phyloP scores from a whole-genome alignment of 768 basidiomycete species.

The Pisolithus sp. region DNA sequence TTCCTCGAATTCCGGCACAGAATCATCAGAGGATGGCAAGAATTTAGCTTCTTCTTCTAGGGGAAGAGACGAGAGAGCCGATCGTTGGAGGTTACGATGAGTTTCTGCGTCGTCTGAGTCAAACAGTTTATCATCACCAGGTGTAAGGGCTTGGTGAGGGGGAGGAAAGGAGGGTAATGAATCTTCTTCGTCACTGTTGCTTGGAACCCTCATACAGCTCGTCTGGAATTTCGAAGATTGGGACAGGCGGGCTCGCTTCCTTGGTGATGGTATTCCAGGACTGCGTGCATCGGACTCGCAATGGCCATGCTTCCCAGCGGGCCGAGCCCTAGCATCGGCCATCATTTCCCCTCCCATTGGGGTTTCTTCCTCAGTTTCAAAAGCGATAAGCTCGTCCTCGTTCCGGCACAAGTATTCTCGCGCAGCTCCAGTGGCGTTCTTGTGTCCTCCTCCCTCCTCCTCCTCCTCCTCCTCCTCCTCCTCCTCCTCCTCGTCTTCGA shows the following conservation, averaged over 20 bases:
- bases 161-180: constrained; percentile 3
- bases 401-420: background rate
- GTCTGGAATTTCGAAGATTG: background rate
- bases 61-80: background rate
- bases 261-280: background rate
- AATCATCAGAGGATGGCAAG: background rate
- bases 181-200: background rate
- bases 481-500: constrained; percentile 6
- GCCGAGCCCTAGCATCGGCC: no score
- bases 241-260: constrained; percentile 13
- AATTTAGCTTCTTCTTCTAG: background rate
- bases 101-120: constrained; percentile 28
- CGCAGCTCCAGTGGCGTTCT: background rate
- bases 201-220: background rate
- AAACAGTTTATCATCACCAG: constrained; percentile 5
- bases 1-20: background rate
- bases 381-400: background rate
- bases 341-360: background rate
- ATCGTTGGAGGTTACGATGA: constrained; percentile 10
- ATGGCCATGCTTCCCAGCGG: constrained; percentile 10
- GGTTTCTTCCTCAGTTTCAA: constrained; percentile 3
- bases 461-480: constrained; percentile 8
- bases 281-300: constrained; percentile 4
- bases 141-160: constrained; percentile 7
- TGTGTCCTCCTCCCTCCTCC: no score